Base-by-base conservation (phyloP, 179 eudicot species). In the Drosera spatulata region DNA sequence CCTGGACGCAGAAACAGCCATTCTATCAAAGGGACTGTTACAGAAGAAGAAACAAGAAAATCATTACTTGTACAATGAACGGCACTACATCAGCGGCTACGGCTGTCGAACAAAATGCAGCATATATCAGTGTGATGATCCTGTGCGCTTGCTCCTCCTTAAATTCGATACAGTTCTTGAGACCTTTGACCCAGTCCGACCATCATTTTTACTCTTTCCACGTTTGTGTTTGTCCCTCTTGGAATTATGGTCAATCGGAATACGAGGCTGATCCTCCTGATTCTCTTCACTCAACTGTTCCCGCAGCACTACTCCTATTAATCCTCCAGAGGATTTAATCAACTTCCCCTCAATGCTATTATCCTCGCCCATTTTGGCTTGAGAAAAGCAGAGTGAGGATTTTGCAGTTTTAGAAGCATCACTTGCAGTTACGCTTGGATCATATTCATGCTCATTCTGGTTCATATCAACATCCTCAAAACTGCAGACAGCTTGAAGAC, bases 401-500 rank as follows among this genome's bases (percentile, higher is more conserved):
- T 55, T 11, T 8, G 59, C 37, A 39, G 53, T 14, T 2, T 60
- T 66, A 55, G 63, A 15, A 39, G 45, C 39, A 2, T 33, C 42
- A 7, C 9, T 53, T 6, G 41, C 40, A n/a, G 66, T 53, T 41
- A 61, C 59, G 59, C 63, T 61, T 50, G 64, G 51, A 53, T 47
- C 59, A 53, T 54, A 22, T 55, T 40, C 48, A 33, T 46, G 71
- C 7, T 51, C 37, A 48, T 66, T 74, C 37, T 70, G 62, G 45
- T 53, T 64, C 33, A 58, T 79, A 56, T 75, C 79, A 44, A 79
- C 88, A n/a, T 79, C 82, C 65, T 72, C 80, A 73, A 91, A 87
- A 41, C 96, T 96, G 65, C 95, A 88, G 5, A 91, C 88, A 54
- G 69, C 68, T 61, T 74, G 67, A 55, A 87, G 82, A 73, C 79